Percentiles rank a stretch among this genome's conserved stretches.
Evolutionary conservation across 768 basidiomycete genomes (phyloP).

Genomic region (Cantharellus cinnabarinus): DNA sequence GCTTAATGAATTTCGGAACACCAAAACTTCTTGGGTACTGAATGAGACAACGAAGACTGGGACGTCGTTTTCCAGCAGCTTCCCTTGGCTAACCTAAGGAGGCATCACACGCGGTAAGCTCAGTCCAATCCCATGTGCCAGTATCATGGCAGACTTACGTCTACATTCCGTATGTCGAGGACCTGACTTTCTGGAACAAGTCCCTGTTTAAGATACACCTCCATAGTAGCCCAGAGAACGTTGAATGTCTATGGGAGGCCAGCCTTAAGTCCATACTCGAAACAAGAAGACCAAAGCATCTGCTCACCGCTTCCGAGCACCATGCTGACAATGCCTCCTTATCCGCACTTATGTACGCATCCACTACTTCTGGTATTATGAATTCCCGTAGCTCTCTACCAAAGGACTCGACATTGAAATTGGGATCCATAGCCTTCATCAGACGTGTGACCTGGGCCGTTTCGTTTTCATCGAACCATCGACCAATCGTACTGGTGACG

Average conservation of each 20-base stretch:
- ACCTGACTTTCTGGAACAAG: slow-evolving; percentile 84
- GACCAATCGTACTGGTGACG: slow-evolving; percentile 68
- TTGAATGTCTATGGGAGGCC: slow-evolving; percentile 56
- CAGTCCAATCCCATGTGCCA: not conserved
- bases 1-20: slow-evolving; percentile 80
- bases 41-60: slow-evolving; percentile 87
- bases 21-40: slow-evolving; percentile 78
- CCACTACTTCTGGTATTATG: slow-evolving; percentile 93
- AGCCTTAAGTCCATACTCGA: not conserved
- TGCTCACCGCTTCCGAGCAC: slow-evolving; percentile 86
- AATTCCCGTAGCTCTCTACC: slow-evolving; percentile 86
- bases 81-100: slow-evolving; percentile 55
- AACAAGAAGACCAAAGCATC: not conserved
- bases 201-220: slow-evolving; percentile 77
- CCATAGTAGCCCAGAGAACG: slow-evolving; percentile 96
- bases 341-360: slow-evolving; percentile 85
- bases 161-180: slow-evolving; percentile 92
- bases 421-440: slow-evolving; percentile 77
- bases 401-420: slow-evolving; percentile 69
- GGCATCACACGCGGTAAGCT: not conserved
- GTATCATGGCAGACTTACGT: slow-evolving; percentile 33
- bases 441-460: slow-evolving; percentile 81
- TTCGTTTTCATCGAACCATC: slow-evolving; percentile 86
- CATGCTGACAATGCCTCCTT: slow-evolving; percentile 66
- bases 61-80: slow-evolving; percentile 55